These are phyloP conservation scores for Crithidia thermophila DNA, from an alignment of 208 protist genomes.

Conservation along the genomic window DNA sequence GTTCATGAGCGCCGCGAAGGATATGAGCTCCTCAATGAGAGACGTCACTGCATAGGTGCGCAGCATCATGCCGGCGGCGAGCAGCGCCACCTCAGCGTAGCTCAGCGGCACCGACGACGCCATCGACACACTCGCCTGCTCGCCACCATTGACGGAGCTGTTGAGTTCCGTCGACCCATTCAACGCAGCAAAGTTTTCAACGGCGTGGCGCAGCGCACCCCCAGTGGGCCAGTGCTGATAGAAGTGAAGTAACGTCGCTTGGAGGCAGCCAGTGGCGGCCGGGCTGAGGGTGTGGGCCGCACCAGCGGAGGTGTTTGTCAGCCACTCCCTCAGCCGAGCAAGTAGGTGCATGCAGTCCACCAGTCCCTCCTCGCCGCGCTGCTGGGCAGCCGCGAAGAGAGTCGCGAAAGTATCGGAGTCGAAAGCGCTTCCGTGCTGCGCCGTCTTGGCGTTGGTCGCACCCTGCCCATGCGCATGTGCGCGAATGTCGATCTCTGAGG, in stretches of 20 bases:
- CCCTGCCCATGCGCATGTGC: background rate
- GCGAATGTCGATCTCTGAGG: constrained; percentile 6
- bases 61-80: constrained; percentile 21
- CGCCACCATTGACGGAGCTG: background rate
- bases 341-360: constrained; percentile 13
- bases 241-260: constrained; percentile 25
- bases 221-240: constrained; percentile 28
- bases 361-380: constrained; percentile 13
- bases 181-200: constrained; percentile 6
- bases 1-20: constrained; percentile 12
- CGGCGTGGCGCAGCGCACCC: constrained; percentile 15
- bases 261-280: constrained; percentile 15
- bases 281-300: background rate
- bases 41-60: constrained; percentile 16
- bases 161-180: background rate
- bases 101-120: constrained; percentile 8
- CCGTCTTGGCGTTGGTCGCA: too few species aligned
- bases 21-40: constrained; percentile 21
- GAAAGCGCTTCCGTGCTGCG: too few species aligned
- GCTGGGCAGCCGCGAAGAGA: constrained; percentile 6
- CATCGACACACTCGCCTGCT: background rate
- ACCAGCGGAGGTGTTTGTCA: background rate
- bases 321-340: constrained; percentile 16
- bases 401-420: constrained; percentile 9
- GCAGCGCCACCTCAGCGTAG: constrained; percentile 27